phyloP scores from a whole-genome alignment of 2,329 filamentous ascomycete genomes.

The Aureobasidium sp. region DNA sequence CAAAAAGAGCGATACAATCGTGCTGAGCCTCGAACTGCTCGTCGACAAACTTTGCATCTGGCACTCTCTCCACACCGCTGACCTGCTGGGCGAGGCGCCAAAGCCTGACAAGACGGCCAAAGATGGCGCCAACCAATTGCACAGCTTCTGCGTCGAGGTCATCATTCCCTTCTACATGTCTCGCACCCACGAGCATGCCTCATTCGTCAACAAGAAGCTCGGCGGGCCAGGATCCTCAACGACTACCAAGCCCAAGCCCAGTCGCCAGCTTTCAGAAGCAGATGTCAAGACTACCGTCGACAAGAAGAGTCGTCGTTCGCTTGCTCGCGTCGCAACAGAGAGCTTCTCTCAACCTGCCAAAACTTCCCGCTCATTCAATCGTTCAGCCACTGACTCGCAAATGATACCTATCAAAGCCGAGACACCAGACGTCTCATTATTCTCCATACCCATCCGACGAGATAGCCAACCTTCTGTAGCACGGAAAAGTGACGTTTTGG shows the following conservation, averaged over 20 bases:
- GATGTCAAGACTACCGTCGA: constrained; percentile 26
- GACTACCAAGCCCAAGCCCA: constrained; percentile 39
- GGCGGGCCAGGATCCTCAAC: constrained; percentile 62
- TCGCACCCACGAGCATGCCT: constrained; percentile 64
- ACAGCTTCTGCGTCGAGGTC: constrained; percentile 73
- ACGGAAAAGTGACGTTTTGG: constrained; percentile 19
- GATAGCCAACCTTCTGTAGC: constrained; percentile 9
- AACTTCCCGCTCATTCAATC: constrained; percentile 57
- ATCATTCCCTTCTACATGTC: constrained; percentile 75
- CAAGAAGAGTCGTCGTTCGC: constrained; percentile 40
- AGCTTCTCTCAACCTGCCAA: constrained; percentile 42
- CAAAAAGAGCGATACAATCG: constrained; percentile 61
- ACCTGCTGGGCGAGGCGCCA: constrained; percentile 21
- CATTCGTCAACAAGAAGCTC: constrained; percentile 65
- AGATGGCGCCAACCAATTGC: constrained; percentile 52
- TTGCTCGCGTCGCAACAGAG: constrained; percentile 58
- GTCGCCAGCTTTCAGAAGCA: constrained; percentile 30
- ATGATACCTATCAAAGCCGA: constrained; percentile 55
- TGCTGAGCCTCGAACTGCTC: constrained; percentile 62
- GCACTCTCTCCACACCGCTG: constrained; percentile 64
- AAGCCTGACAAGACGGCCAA: constrained; percentile 20
- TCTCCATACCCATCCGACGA: constrained; percentile 35
- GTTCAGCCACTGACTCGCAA: constrained; percentile 54
- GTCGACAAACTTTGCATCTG: constrained; percentile 76
- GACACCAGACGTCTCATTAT: constrained; percentile 40